Percentiles rank a stretch among this genome's conserved stretches.
phyloP scores from a whole-genome alignment of 1,139 yeast genomes.

The Taphrina confusa region DNA sequence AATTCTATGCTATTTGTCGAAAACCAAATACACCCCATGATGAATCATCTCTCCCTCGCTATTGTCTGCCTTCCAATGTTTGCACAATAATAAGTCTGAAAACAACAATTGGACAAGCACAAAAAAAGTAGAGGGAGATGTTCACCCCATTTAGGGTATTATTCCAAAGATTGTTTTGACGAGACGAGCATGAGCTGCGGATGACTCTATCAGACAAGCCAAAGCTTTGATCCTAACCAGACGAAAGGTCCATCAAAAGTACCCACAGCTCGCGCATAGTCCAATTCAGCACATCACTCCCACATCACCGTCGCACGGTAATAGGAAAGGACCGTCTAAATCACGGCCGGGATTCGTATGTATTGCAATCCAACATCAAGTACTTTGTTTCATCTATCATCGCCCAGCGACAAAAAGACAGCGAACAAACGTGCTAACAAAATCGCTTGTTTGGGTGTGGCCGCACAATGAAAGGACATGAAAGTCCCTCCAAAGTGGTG shows the following conservation, averaged over 20 bases:
- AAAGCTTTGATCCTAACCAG: constrained; percentile 17
- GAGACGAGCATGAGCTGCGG: not conserved
- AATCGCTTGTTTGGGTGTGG: constrained; percentile 8
- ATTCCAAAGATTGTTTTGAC: constrained; percentile 9
- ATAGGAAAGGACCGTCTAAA: not conserved
- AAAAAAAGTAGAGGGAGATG: constrained; percentile 1
- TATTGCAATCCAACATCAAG: constrained; percentile 16
- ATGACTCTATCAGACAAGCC: constrained; percentile 16
- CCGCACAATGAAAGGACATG: not conserved
- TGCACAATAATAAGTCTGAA: no score
- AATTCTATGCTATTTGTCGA: no score
- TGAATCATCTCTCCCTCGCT: not conserved
- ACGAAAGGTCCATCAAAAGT: constrained; percentile 21
- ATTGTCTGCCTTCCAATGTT: not conserved
- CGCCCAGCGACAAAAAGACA: not conserved
- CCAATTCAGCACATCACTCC: not conserved
- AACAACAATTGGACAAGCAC: no score
- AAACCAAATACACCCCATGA: no score
- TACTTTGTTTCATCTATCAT: constrained; percentile 10
- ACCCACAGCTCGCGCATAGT: not conserved
- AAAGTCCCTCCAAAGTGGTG: not conserved
- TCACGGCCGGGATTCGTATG: constrained; percentile 27
- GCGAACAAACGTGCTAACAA: constrained; percentile 13
- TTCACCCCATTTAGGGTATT: not conserved
- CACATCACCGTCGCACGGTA: not conserved